Percentiles rank a stretch among this genome's conserved stretches.
These are phyloP conservation scores for Parachaetomium inaequale DNA, from an alignment of 495 filamentous ascomycete genomes.

Conservation along the genomic window DNA sequence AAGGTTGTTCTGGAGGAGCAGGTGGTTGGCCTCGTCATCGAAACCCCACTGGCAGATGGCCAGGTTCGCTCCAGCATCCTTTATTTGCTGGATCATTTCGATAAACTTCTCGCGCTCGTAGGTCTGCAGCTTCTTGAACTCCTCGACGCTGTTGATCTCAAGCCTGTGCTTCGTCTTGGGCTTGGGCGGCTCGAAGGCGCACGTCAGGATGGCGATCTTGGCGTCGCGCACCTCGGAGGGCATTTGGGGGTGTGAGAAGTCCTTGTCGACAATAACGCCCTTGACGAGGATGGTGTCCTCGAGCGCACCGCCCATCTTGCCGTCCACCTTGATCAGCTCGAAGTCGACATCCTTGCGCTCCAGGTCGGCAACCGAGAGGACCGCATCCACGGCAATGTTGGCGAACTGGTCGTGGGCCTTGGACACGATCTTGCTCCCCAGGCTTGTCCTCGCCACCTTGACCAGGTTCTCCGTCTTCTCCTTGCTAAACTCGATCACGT, in stretches of 20 bases:
- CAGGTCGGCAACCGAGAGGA: constrained; percentile 93
- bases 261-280: constrained; percentile 98
- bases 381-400: constrained; percentile 93
- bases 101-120: constrained; percentile 95
- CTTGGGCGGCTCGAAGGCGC: constrained; percentile 99
- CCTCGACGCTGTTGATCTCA: constrained; percentile 94
- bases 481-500: constrained; percentile 77
- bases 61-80: constrained; percentile 93
- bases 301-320: constrained; percentile 93
- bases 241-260: constrained; percentile 99
- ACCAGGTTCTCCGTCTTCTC: constrained; percentile 77
- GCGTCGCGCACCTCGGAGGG: constrained; percentile 88
- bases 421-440: constrained; percentile 99
- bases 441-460: constrained; percentile 90
- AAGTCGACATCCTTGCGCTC: constrained; percentile 98
- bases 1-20: constrained; percentile 91
- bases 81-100: constrained; percentile 98
- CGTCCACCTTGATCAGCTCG: constrained; percentile 98
- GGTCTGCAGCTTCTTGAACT: constrained; percentile 92
- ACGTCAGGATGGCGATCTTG: constrained; percentile 95
- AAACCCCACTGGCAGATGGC: constrained; percentile 99
- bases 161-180: constrained; percentile 99
- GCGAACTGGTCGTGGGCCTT: constrained; percentile 98
- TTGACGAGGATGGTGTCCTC: constrained; percentile 93
- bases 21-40: constrained; percentile 97